Conservation (phyloP, 306 rosid species). For the Cucumis cinereus region DNA sequence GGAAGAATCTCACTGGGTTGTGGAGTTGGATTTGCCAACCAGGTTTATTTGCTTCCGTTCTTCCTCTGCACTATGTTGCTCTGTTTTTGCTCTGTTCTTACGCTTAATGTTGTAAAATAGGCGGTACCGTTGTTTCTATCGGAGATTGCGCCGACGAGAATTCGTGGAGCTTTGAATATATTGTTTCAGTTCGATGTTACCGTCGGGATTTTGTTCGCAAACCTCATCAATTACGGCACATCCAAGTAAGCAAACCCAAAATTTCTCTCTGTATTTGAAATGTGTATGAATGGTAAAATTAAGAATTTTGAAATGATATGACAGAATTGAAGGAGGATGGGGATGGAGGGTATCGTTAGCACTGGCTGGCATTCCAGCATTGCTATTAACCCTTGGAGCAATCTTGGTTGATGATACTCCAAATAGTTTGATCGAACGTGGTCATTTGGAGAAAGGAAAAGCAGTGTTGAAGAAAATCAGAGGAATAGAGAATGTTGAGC, state of each 20-base stretch:
- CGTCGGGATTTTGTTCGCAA: conserved; percentile 70
- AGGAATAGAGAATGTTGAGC: conserved; percentile 33
- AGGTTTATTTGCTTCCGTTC: conserved; percentile 23
- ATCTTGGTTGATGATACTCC: conserved; percentile 37
- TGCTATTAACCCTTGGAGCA: conserved; percentile 25
- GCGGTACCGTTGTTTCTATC: conserved; percentile 90
- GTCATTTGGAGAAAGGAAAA: conserved; percentile 33
- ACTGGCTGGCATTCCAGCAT: conserved; percentile 37
- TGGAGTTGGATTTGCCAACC: conserved; percentile 87
- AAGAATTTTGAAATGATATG: no score
- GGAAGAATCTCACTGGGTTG: conserved; percentile 62
- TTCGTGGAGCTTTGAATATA: conserved; percentile 86
- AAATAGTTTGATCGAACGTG: conserved; percentile 43
- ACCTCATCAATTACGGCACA: conserved; percentile 65
- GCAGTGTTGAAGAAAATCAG: conserved; percentile 36
- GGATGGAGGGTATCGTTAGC: conserved; percentile 67
- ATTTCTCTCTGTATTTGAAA: neutral
- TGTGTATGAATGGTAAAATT: neutral
- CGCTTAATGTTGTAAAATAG: conserved; percentile 19
- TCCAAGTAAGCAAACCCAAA: conserved; percentile 29
- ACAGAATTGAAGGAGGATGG: conserved; percentile 36
- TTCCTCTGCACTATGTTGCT: no score
- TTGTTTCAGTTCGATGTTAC: conserved; percentile 71
- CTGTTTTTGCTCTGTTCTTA: no score
- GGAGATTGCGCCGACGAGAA: conserved; percentile 88